Base-by-base conservation (phyloP, 1,139 yeast species). In the Yamadazyma buinensis region DNA sequence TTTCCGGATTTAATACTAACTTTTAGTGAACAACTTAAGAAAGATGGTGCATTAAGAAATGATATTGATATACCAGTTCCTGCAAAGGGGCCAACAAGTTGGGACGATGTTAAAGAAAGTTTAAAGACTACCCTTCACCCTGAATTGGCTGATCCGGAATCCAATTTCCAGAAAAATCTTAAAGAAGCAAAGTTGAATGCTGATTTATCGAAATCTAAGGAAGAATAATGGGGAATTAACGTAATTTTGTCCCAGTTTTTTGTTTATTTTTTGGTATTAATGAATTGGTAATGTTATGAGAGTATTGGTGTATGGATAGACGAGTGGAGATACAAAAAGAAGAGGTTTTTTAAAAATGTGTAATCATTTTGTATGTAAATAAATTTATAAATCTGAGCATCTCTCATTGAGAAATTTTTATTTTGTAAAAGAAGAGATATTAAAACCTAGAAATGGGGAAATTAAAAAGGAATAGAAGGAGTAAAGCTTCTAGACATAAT, bases 391-490 rank as follows among this genome's bases (percentile, higher is more conserved):
- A n/a, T n/a, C n/a, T n/a, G n/a, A n/a, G n/a, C 19, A 17, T 29
- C 19, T 24, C 33, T 13, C 34, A 35, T 33, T 28, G 33, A 31
- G 30, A 35, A 31, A 35, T 23, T 35, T 35, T 35, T 32, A 35
- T 25, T 17, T 17, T 22, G 15, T n/a, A n/a, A n/a, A n/a, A n/a
- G n/a, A n/a, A n/a, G n/a, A n/a, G n/a, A n/a, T n/a, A n/a, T 17
- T 5, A 17, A 17, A 17, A 5, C 19, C 7, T 17, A 5, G 19
- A 17, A 17, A 84, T 84, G 95, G 94, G 85, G 37, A 84, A 84
- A 59, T 74, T 84, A 32, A 83, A 80, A 67, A 80, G 77, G 57
- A 78, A 77, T 51, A 79, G 82, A 35, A 82, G 77, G 64, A 72
- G 75, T 36, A 72, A 82, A 17, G 66, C 61, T 39, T 66, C 74